Conservation (phyloP, 2,329 filamentous ascomycete genomes). For the Plenodomus lindquistii region DNA sequence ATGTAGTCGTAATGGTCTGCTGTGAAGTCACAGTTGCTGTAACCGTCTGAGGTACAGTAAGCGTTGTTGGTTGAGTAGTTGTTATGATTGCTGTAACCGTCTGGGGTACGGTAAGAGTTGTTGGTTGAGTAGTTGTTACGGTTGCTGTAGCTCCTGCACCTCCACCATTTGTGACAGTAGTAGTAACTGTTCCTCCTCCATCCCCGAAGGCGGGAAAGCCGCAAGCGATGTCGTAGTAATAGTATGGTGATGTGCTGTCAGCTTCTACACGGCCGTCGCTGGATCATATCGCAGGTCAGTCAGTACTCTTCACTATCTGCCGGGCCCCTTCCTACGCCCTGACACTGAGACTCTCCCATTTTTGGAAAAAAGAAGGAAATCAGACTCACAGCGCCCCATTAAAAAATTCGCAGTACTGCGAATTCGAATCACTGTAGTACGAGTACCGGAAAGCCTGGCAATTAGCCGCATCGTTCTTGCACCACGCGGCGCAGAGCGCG, state of each 20-base stretch:
- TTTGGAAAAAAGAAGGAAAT: background rate
- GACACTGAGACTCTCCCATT: background rate
- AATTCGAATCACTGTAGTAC: constrained; percentile 16
- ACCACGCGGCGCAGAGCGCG: constrained; percentile 23
- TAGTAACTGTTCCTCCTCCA: background rate
- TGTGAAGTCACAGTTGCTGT: background rate
- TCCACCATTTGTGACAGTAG: background rate
- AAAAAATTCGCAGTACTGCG: constrained; percentile 32
- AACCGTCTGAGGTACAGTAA: background rate
- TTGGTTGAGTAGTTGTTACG: constrained; percentile 1
- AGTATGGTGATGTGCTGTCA: constrained; percentile 16
- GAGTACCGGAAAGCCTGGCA: constrained; percentile 26
- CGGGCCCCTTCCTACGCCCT: background rate
- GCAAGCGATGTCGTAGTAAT: constrained; percentile 24
- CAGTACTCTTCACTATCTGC: background rate
- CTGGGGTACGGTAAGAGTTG: constrained; percentile 2
- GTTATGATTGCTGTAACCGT: background rate
- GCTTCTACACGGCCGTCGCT: constrained; percentile 17
- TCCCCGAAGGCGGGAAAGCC: constrained; percentile 12
- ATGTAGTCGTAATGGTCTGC: background rate
- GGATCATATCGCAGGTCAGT: background rate
- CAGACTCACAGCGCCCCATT: constrained; percentile 15
- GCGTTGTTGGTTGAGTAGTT: background rate
- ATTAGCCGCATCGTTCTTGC: constrained; percentile 13
- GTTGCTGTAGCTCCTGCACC: background rate